These are phyloP conservation scores for Aaosphaeria pasadenensis DNA, from an alignment of 2,329 filamentous ascomycete genomes.

Conservation along the genomic window DNA sequence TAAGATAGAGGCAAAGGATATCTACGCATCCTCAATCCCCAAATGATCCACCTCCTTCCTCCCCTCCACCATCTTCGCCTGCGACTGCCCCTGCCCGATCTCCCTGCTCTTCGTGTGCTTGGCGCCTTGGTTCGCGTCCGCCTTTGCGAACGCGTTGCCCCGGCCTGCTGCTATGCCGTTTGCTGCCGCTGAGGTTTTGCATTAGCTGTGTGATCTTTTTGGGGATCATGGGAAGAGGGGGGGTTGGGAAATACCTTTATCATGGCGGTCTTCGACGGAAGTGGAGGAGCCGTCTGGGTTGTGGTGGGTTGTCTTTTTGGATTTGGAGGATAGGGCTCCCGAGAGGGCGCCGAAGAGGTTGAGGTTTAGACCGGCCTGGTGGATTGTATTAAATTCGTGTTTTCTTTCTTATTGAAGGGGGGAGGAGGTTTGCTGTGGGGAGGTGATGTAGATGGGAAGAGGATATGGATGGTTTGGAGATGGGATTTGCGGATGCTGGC, in stretches of 20 bases:
- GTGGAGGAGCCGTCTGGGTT: constrained; percentile 22
- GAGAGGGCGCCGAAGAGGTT: constrained; percentile 35
- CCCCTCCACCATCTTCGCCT: constrained; percentile 5
- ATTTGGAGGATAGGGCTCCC: constrained; percentile 26
- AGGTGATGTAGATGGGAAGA: not conserved
- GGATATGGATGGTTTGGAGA: not conserved
- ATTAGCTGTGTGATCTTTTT: not conserved
- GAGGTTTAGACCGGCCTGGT: constrained; percentile 33
- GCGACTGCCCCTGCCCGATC: constrained; percentile 9
- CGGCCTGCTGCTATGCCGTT: constrained; percentile 15
- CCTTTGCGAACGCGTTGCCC: constrained; percentile 21
- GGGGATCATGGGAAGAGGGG: not conserved
- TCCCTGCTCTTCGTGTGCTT: constrained; percentile 10
- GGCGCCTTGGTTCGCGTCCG: constrained; percentile 11
- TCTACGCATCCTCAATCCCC: constrained; percentile 23
- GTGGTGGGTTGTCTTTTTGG: constrained; percentile 28
- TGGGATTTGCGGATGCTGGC: not conserved
- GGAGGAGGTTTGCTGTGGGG: not conserved
- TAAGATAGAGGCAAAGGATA: too few species aligned
- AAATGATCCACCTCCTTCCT: constrained; percentile 30
- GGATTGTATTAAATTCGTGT: not conserved
- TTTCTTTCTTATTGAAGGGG: not conserved
- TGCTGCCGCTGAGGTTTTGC: constrained; percentile 12
- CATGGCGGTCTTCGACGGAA: constrained; percentile 19
- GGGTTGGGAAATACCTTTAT: constrained; percentile 16